Conservation (phyloP, 164 flowering plant genomes). For the Houttuynia cordata region DNA sequence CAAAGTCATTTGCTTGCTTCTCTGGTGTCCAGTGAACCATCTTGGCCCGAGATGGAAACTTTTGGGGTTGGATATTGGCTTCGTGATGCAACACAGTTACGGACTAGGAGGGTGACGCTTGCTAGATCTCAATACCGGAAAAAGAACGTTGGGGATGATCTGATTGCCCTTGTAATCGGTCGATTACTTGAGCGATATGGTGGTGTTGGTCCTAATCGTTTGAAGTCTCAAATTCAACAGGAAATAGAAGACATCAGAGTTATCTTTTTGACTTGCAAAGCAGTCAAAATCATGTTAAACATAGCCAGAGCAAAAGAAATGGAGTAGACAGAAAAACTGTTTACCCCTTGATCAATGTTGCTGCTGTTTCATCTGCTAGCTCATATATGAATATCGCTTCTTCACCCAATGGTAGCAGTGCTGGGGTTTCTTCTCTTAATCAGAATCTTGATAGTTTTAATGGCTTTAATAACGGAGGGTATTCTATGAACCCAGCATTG, state of each 20-base stretch:
- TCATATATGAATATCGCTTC: slow-evolving; percentile 29
- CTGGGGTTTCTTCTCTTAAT: slow-evolving; percentile 37
- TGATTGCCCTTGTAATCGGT: too few relatives aligned
- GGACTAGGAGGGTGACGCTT: too few relatives aligned
- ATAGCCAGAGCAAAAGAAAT: slow-evolving; percentile 24
- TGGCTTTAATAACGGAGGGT: slow-evolving; percentile 42
- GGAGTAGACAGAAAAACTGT: slow-evolving; percentile 22
- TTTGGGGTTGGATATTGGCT: slow-evolving; percentile 91
- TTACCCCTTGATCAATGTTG: slow-evolving; percentile 15
- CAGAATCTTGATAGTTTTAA: slow-evolving; percentile 31
- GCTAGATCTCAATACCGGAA: too few relatives aligned
- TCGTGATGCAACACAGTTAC: slow-evolving; percentile 42
- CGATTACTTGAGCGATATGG: too few relatives aligned
- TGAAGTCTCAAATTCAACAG: slow-evolving; percentile 26
- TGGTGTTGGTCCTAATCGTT: slow-evolving; percentile 32
- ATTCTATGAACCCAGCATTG: slow-evolving; percentile 41
- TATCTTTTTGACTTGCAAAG: slow-evolving; percentile 34
- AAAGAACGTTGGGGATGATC: too few relatives aligned
- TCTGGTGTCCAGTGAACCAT: slow-evolving; percentile 58
- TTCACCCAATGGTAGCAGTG: slow-evolving; percentile 18
- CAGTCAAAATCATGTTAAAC: slow-evolving; percentile 29
- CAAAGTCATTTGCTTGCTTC: slow-evolving; percentile 58
- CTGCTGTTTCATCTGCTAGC: slow-evolving; percentile 21
- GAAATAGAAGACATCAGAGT: slow-evolving; percentile 30
- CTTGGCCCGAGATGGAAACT: slow-evolving; percentile 78